Conservation (phyloP, 495 filamentous ascomycete species). For the Penicillium cinerascens region DNA sequence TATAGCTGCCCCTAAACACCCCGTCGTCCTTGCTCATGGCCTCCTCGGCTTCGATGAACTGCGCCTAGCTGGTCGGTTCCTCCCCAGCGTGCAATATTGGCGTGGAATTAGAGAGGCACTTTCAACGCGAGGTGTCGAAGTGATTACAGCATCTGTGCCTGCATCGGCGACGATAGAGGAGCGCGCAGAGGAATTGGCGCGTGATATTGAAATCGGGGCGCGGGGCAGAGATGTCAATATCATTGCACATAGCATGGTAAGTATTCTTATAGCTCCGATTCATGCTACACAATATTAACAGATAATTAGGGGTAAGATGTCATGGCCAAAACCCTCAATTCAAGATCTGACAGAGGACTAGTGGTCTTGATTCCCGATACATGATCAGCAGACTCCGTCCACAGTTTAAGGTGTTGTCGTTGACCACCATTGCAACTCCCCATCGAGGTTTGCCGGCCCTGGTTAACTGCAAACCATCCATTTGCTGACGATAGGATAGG, state of each 20-base stretch:
- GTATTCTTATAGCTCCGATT: not conserved
- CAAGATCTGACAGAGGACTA: slow-evolving; percentile 21
- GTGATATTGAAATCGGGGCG: slow-evolving; percentile 62
- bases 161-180: slow-evolving; percentile 75
- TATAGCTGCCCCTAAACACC: slow-evolving; percentile 60
- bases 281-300: not conserved
- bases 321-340: not conserved
- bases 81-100: slow-evolving; percentile 88
- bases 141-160: slow-evolving; percentile 79
- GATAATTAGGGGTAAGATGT: slow-evolving; percentile 43
- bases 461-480: too few relatives aligned
- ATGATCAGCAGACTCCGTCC: slow-evolving; percentile 83
- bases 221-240: slow-evolving; percentile 79
- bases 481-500: slow-evolving; percentile 35
- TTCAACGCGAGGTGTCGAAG: slow-evolving; percentile 64
- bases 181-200: slow-evolving; percentile 62
- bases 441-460: slow-evolving; percentile 59
- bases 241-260: slow-evolving; percentile 79
- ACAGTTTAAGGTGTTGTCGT: slow-evolving; percentile 67
- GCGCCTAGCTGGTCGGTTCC: slow-evolving; percentile 60
- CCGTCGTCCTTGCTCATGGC: slow-evolving; percentile 84
- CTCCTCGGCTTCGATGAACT: slow-evolving; percentile 89
- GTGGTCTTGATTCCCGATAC: slow-evolving; percentile 86
- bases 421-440: slow-evolving; percentile 86
- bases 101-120: slow-evolving; percentile 82